phyloP scores from a whole-genome alignment of 495 filamentous ascomycete genomes.

The Lasiosphaeris hirsuta region DNA sequence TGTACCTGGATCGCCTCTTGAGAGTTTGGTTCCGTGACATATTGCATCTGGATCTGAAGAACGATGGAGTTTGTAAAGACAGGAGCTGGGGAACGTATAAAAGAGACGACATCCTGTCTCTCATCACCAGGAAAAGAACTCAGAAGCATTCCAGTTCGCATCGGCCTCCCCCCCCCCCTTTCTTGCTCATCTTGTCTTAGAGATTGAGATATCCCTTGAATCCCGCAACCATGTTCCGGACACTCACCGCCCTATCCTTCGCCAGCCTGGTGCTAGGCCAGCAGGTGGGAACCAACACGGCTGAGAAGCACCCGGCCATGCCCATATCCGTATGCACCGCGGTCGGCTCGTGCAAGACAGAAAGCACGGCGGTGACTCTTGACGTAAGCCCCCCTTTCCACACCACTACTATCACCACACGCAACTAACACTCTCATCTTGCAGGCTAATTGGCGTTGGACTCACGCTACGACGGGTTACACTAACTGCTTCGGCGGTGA shows the following conservation, averaged over 20 bases:
- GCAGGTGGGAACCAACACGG: slow-evolving; percentile 46
- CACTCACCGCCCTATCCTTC: slow-evolving; percentile 30
- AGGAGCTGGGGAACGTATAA: background rate
- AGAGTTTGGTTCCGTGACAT: background rate
- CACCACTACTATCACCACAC: background rate
- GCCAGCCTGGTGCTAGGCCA: slow-evolving; percentile 42
- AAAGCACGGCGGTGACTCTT: slow-evolving; percentile 51
- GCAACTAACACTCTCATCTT: background rate
- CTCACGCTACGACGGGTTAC: slow-evolving; percentile 50
- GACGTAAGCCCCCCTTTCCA: slow-evolving; percentile 35
- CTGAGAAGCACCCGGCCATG: slow-evolving; percentile 56
- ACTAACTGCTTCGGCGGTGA: slow-evolving; percentile 66
- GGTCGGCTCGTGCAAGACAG: slow-evolving; percentile 48
- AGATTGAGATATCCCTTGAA: background rate
- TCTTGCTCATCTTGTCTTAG: too few relatives aligned
- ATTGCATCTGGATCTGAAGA: background rate
- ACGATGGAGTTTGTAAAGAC: background rate
- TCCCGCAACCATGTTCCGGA: slow-evolving; percentile 23
- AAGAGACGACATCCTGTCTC: background rate
- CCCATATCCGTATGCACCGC: slow-evolving; percentile 53
- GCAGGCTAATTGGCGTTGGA: slow-evolving; percentile 67
- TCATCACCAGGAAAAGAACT: background rate
- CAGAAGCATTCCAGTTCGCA: background rate
- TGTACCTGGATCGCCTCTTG: background rate
- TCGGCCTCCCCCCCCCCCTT: background rate